Base-by-base conservation (phyloP, 2,329 filamentous ascomycete species). In the Alternaria brassicicola region DNA sequence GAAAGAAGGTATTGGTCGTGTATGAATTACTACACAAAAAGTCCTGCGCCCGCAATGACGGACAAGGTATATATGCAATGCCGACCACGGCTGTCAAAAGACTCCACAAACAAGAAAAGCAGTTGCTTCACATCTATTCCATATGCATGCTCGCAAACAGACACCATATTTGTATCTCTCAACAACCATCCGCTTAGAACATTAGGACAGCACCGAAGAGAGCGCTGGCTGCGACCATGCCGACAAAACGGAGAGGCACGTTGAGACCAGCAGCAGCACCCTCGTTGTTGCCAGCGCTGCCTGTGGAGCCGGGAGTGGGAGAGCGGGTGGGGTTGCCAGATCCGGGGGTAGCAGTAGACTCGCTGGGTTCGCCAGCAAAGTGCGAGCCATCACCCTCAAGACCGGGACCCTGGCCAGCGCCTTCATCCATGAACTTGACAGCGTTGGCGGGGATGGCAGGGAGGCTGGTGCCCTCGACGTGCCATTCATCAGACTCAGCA, bases 381-480 rank as follows among this genome's bases (percentile, higher is more conserved):
- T 76, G 74, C 8, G 68, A 72, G 10, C 72, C 86, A 59, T 76
- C 59, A 38, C 86, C 86, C 5, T 59, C 57, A 61, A 89, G 84
- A 69, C 86, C 86, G 19, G 79, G 78, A 4, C 82, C 86, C 28
- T 76, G 79, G 41, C 87, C 86, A 48, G 86, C 85, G 64, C 86
- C 86, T 1, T 81, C 67, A 42, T 77, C 80, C 81, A 89, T 75
- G 79, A 81, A 88, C 71, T 82, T 79, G 73, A 79, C 75, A 12
- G 86, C 86, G 9, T 78, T 79, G 10, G 75, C 69, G 28, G 86
- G 86, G 33, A 88, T 86, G 39, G 83, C 80, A 42, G 86, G 86
- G 12, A 88, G 82, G 51, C 79, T 78, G 50, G 72, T 77, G 53
- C 78, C 76, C 39, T 62, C 65, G 54, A 88, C 84, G 48, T 86